phyloP scores from a whole-genome alignment of 805 yeast genomes.

The Isabelozyma pseudorhagii region DNA sequence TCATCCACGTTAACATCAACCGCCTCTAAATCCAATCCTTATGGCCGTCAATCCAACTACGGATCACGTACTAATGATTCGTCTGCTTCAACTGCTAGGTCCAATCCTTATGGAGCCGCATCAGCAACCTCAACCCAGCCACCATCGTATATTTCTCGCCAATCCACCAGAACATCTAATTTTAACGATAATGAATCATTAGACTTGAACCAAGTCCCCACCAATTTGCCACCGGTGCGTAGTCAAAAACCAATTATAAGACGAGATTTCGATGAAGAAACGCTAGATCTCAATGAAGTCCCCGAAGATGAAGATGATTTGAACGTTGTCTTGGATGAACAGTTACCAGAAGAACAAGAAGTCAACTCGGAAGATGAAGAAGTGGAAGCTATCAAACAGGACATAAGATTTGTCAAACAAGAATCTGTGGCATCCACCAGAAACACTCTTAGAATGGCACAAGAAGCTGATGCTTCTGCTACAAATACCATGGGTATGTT shows the following conservation, averaged over 20 bases:
- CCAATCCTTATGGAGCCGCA: constrained; percentile 11
- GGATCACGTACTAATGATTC: constrained; percentile 1
- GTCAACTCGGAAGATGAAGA: constrained; percentile 76
- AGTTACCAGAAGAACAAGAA: constrained; percentile 35
- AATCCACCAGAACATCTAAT: constrained; percentile 3
- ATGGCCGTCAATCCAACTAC: constrained; percentile 1
- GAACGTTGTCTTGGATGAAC: constrained; percentile 35
- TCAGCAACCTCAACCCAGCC: background rate
- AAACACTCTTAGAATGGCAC: constrained; percentile 63
- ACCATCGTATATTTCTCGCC: background rate
- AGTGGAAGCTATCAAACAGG: constrained; percentile 79
- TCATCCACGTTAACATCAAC: background rate
- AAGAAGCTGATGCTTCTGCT: constrained; percentile 45
- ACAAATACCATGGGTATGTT: constrained; percentile 82
- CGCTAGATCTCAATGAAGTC: constrained; percentile 29
- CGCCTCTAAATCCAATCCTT: background rate
- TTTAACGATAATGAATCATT: constrained; percentile 29
- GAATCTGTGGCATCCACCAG: constrained; percentile 84
- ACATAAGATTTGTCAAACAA: constrained; percentile 79
- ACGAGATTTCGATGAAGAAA: constrained; percentile 15
- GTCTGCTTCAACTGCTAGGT: constrained; percentile 2
- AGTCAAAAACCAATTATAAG: constrained; percentile 19
- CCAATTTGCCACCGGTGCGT: constrained; percentile 20
- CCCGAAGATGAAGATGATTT: constrained; percentile 34
- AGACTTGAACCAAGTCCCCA: constrained; percentile 38